A percentile compares a stretch with the other conserved stretches of the same genome.
Evolutionary conservation across 768 basidiomycete genomes (phyloP).

Genomic region (Pisolithus sp.): DNA sequence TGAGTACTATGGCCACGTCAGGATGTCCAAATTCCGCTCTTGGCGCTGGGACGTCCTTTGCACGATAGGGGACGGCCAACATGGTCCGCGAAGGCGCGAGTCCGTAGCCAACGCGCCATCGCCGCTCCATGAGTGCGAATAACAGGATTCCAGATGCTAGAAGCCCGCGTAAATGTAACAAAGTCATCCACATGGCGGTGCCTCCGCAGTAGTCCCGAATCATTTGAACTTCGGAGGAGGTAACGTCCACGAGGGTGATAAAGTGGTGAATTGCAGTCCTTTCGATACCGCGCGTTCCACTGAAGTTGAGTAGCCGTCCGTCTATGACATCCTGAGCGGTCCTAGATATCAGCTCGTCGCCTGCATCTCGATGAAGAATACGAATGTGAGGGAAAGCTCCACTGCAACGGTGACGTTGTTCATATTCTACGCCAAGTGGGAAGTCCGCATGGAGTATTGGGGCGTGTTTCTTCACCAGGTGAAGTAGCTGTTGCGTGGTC

Average conservation of each 20-base stretch:
- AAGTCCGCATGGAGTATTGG: neutral
- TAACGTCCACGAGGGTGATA: slow-evolving; percentile 11
- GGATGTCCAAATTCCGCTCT: slow-evolving; percentile 37
- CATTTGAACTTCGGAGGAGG: neutral
- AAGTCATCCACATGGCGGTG: slow-evolving; percentile 11
- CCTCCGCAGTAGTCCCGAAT: slow-evolving; percentile 6
- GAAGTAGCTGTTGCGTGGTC: slow-evolving; percentile 32
- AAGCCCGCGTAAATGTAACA: slow-evolving; percentile 32
- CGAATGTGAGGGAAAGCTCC: slow-evolving; percentile 22
- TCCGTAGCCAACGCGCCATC: slow-evolving; percentile 37
- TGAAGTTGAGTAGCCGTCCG: slow-evolving; percentile 12
- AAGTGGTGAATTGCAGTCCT: slow-evolving; percentile 15
- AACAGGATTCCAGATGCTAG: slow-evolving; percentile 26
- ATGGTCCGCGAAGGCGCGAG: slow-evolving; percentile 26
- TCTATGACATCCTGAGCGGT: slow-evolving; percentile 14
- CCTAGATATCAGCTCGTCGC: slow-evolving; percentile 7
- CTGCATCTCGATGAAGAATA: slow-evolving; percentile 10
- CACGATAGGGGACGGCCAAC: slow-evolving; percentile 34
- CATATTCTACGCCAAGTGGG: slow-evolving; percentile 5
- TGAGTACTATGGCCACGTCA: neutral
- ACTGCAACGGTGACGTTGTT: neutral
- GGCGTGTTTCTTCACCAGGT: slow-evolving; percentile 12
- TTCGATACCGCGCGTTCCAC: slow-evolving; percentile 1
- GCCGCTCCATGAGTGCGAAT: slow-evolving; percentile 26
- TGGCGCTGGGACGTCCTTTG: slow-evolving; percentile 31